Percentiles rank a stretch among this genome's conserved stretches.
Evolutionary conservation across 495 filamentous ascomycete genomes (phyloP).

Genomic region (Penicillium paxilli): DNA sequence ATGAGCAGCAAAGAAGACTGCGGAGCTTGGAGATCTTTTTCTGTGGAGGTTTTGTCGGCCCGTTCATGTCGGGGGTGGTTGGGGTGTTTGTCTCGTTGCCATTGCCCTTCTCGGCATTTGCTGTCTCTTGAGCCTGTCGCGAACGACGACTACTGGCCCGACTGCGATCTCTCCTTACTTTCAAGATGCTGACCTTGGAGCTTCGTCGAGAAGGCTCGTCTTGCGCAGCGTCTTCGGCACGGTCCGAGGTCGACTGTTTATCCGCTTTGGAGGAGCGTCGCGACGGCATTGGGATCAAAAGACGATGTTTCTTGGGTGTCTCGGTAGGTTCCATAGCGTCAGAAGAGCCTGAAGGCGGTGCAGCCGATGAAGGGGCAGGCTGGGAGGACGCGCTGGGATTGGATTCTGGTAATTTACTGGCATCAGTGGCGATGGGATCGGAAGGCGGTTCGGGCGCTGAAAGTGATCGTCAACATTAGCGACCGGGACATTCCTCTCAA

Average conservation of each 20-base stretch:
- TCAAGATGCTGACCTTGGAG: slow-evolving; percentile 72
- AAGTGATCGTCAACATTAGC: slow-evolving; percentile 12
- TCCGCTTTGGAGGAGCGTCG: slow-evolving; percentile 67
- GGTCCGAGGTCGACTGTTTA: slow-evolving; percentile 59
- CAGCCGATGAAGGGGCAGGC: slow-evolving; percentile 19
- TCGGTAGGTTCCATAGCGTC: slow-evolving; percentile 19
- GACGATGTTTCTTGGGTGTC: slow-evolving; percentile 55
- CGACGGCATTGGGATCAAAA: slow-evolving; percentile 62
- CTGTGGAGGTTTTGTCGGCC: slow-evolving; percentile 57
- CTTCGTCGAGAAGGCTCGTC: slow-evolving; percentile 61
- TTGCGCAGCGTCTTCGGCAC: slow-evolving; percentile 63
- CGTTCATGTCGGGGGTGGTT: slow-evolving; percentile 30
- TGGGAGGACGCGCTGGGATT: slow-evolving; percentile 25
- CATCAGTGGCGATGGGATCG: slow-evolving; percentile 25
- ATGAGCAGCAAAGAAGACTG: slow-evolving; percentile 79
- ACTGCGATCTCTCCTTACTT: slow-evolving; percentile 67
- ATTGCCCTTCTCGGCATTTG: slow-evolving; percentile 40
- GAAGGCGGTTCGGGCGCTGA: slow-evolving; percentile 34
- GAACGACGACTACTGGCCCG: slow-evolving; percentile 62
- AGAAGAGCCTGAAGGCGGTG: slow-evolving; percentile 9
- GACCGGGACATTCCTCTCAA: not conserved
- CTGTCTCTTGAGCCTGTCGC: slow-evolving; percentile 43
- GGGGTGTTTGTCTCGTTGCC: slow-evolving; percentile 25
- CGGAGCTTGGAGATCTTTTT: slow-evolving; percentile 58
- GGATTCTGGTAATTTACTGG: slow-evolving; percentile 27